Conservation (phyloP, 1,284 basidiomycete species). For the Malassezia psittaci region DNA sequence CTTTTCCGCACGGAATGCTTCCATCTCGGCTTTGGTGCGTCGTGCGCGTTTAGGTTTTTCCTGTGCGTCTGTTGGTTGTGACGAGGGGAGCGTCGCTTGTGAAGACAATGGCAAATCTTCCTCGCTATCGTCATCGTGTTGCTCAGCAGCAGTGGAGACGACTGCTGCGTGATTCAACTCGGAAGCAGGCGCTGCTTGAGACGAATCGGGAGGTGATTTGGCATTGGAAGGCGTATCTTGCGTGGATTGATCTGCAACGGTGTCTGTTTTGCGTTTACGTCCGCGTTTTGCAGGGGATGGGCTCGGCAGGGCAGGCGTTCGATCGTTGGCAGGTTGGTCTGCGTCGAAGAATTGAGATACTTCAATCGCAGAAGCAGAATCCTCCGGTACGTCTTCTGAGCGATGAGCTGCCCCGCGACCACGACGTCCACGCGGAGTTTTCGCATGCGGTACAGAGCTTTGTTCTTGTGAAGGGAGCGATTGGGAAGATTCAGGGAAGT, state of each 20-base stretch:
- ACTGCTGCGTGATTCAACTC: background rate
- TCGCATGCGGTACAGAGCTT: background rate
- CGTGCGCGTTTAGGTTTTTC: slow-evolving; percentile 13
- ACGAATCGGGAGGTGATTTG: background rate
- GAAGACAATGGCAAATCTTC: slow-evolving; percentile 10
- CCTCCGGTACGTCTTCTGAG: background rate
- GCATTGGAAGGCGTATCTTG: background rate
- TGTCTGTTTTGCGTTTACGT: background rate
- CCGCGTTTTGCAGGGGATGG: background rate
- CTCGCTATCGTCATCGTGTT: background rate
- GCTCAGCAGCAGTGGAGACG: background rate
- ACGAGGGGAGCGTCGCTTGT: slow-evolving; percentile 3
- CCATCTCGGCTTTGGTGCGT: slow-evolving; percentile 19
- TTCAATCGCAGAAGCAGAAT: background rate
- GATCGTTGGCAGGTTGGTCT: background rate
- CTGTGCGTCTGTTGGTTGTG: background rate
- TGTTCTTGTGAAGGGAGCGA: background rate
- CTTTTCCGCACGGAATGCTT: slow-evolving; percentile 18
- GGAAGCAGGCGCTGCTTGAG: background rate
- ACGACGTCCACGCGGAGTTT: background rate
- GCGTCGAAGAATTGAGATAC: background rate
- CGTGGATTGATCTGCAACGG: background rate
- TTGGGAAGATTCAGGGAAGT: background rate
- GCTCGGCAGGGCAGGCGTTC: background rate
- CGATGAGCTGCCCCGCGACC: background rate